Conservation (phyloP, 1,139 yeast species). For the Hyphopichia fennica region DNA sequence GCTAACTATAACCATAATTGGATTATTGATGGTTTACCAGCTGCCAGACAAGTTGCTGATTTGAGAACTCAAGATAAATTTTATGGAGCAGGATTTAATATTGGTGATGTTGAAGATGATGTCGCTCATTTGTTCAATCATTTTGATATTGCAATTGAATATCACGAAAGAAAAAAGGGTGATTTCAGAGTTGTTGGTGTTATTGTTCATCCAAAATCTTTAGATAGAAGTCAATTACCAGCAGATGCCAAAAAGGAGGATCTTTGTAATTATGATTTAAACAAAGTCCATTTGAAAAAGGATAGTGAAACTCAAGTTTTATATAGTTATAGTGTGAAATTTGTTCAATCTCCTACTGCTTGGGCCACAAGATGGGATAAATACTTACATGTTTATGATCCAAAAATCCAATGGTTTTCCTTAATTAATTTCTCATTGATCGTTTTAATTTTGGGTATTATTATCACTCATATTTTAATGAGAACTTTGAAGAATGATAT, state of each 20-base stretch:
- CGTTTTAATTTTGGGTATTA: conserved; percentile 72
- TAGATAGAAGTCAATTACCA: conserved; percentile 39
- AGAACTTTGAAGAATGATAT: conserved; percentile 86
- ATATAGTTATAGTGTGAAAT: conserved; percentile 52
- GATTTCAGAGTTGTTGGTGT: conserved; percentile 90
- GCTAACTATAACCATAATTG: conserved; percentile 89
- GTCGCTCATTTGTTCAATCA: conserved; percentile 71
- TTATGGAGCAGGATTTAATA: conserved; percentile 79
- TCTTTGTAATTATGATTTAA: conserved; percentile 34
- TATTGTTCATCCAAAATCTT: conserved; percentile 68
- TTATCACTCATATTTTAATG: conserved; percentile 77
- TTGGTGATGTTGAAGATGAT: conserved; percentile 63
- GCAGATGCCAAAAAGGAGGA: conserved; percentile 27
- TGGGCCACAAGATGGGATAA: conserved; percentile 99
- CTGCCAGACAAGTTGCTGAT: conserved; percentile 64
- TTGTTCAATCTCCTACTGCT: conserved; percentile 66
- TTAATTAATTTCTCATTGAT: conserved; percentile 80
- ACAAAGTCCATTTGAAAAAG: conserved; percentile 28
- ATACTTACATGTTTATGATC: conserved; percentile 86
- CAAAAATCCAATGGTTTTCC: conserved; percentile 95
- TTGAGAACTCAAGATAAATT: conserved; percentile 56
- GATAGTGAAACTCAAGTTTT: conserved; percentile 31
- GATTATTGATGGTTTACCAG: conserved; percentile 95
- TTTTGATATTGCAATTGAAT: conserved; percentile 74
- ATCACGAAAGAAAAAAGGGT: conserved; percentile 71